These are phyloP conservation scores for Thelonectria discophora DNA, from an alignment of 2,329 filamentous ascomycete genomes.

Conservation along the genomic window DNA sequence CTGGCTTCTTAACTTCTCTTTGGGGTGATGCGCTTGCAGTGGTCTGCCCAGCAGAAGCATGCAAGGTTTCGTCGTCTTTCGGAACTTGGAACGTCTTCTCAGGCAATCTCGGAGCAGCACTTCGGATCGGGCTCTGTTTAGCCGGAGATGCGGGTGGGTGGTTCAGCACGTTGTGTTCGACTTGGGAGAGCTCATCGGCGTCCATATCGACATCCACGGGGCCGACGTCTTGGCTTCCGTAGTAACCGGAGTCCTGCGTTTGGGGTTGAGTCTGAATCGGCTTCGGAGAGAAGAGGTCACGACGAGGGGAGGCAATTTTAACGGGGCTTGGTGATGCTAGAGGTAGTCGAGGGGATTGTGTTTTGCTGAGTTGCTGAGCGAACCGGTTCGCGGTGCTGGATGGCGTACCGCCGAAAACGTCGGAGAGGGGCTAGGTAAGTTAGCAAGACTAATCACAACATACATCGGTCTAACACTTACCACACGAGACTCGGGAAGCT, in stretches of 20 bases:
- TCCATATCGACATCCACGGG: slow-evolving; percentile 37
- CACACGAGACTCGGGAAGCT: slow-evolving; percentile 66
- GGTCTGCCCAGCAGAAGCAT: slow-evolving; percentile 23
- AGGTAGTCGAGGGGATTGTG: slow-evolving; percentile 66
- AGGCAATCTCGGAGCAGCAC: slow-evolving; percentile 44
- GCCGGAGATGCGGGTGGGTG: slow-evolving; percentile 28
- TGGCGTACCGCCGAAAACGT: slow-evolving; percentile 65
- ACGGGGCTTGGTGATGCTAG: slow-evolving; percentile 49
- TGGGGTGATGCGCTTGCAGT: slow-evolving; percentile 15
- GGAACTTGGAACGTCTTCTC: slow-evolving; percentile 55
- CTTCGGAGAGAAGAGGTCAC: slow-evolving; percentile 46
- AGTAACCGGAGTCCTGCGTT: slow-evolving; percentile 72
- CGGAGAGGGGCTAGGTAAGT: slow-evolving; percentile 63
- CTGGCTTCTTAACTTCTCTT: slow-evolving; percentile 16
- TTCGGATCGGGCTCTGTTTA: slow-evolving; percentile 38
- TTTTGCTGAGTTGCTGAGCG: slow-evolving; percentile 57
- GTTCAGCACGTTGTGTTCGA: slow-evolving; percentile 33
- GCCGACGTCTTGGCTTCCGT: slow-evolving; percentile 66
- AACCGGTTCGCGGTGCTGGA: slow-evolving; percentile 65
- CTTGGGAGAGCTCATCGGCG: slow-evolving; percentile 31
- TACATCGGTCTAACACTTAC: slow-evolving; percentile 57
- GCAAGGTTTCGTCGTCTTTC: slow-evolving; percentile 54
- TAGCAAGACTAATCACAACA: slow-evolving; percentile 31
- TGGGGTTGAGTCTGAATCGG: slow-evolving; percentile 34
- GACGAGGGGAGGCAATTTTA: slow-evolving; percentile 46